phyloP scores from a whole-genome alignment of 2,329 filamentous ascomycete genomes.

The Acarospora socialis region DNA sequence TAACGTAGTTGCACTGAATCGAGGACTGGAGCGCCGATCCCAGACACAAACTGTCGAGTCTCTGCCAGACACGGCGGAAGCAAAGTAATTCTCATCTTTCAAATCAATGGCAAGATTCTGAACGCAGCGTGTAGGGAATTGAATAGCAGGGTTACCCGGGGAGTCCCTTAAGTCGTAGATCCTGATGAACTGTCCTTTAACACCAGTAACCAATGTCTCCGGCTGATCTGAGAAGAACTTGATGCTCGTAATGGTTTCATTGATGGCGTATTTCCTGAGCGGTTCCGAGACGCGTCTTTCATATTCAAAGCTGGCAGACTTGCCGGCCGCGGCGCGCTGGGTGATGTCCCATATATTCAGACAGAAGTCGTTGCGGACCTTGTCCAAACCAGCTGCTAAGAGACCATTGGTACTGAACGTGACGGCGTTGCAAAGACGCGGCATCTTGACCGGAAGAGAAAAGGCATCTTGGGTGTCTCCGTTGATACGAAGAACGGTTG shows the following conservation, averaged over 20 bases:
- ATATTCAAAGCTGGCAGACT: conserved; percentile 11
- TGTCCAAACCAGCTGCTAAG: conserved; percentile 47
- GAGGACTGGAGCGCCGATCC: conserved; percentile 40
- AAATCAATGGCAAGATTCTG: conserved; percentile 51
- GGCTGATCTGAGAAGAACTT: conserved; percentile 48
- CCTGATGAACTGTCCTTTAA: conserved; percentile 45
- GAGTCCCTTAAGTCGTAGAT: conserved; percentile 47
- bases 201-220: conserved; percentile 45
- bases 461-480: conserved; percentile 32
- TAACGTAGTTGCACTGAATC: conserved; percentile 24
- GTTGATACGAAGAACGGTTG: conserved; percentile 42
- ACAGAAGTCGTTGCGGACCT: conserved; percentile 49
- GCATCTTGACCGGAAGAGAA: conserved; percentile 45
- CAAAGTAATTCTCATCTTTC: conserved; percentile 50
- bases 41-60: conserved; percentile 47
- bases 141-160: conserved; percentile 25
- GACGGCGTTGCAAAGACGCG: conserved; percentile 51
- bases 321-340: conserved; percentile 26
- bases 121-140: conserved; percentile 44
- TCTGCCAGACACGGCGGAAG: conserved; percentile 39
- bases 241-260: conserved; percentile 48
- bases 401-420: conserved; percentile 43
- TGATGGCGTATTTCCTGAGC: conserved; percentile 44
- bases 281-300: conserved; percentile 30
- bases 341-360: conserved; percentile 51